Base-by-base conservation (phyloP, 2,329 filamentous ascomycete species). In the Chaetothyriales sp. region DNA sequence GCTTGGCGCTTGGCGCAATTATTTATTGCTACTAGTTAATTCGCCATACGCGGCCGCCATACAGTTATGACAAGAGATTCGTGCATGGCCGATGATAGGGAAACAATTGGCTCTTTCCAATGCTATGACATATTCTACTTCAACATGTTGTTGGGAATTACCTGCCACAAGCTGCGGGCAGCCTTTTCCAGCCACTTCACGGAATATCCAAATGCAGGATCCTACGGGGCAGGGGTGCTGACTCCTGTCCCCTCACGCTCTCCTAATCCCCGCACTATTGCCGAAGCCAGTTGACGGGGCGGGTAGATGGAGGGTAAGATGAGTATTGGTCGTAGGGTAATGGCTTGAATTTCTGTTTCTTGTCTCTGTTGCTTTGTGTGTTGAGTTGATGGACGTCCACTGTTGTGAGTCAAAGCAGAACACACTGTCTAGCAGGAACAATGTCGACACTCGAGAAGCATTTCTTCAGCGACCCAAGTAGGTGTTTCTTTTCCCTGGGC, bases 391-490 rank as follows among this genome's bases (percentile, higher is more conserved):
- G 33, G 15, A 13, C 33, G 13, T 40, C 8, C 33, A 15, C 15
- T 40, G 15, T 40, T 40, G 33, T 15, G 10, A 40, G 9, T 40
- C 13, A 15, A 40, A 40, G 15, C 5, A 40, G 33, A 40, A 15
- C 33, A 40, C 10, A 40, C 33, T 15, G 33, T 15, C 33, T 15
- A 40, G 15, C 33, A 40, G 33, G 15, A 13, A 37, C 46, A 22
- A 47, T 47, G 46, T 47, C 46, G 19, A 47, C 46, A 3, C 46
- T 47, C 9, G 46, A 47, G 46, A 94, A 90, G 73, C 89, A 95
- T 72, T 95, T 95, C 74, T 81, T 94, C 73, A 82, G 88, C 67
- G 85, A 94, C 66, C 81, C 89, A 44, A 80, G 20, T 47, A 29
- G 22, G 44, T 46, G 4, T 5, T 40, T 15, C 33, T 46, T 10